Conservation (phyloP, 2,329 filamentous ascomycete species). For the Arthrobotrys sinensis region DNA sequence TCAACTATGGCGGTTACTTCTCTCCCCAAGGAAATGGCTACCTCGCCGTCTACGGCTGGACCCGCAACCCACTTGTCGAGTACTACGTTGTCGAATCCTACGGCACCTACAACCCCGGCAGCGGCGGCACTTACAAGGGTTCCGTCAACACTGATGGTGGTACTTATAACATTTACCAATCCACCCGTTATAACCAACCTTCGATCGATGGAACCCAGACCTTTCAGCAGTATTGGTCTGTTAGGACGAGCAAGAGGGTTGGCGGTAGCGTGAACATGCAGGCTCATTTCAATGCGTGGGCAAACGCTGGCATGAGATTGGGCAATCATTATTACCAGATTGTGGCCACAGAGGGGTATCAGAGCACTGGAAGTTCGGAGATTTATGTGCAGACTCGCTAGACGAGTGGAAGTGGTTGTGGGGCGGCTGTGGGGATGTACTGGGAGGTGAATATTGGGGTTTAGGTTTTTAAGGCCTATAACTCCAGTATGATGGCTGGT, state of each 20-base stretch:
- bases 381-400: conserved; percentile 60
- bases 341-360: conserved; percentile 73
- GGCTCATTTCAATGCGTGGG: conserved; percentile 73
- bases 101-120: conserved; percentile 66
- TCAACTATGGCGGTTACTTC: conserved; percentile 67
- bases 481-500: too few relatives aligned
- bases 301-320: conserved; percentile 69
- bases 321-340: conserved; percentile 72
- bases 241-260: conserved; percentile 71
- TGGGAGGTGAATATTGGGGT: not conserved
- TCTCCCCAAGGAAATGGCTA: conserved; percentile 65
- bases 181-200: conserved; percentile 68
- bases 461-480: too few relatives aligned
- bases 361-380: conserved; percentile 71
- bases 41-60: conserved; percentile 69
- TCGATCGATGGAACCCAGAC: conserved; percentile 71
- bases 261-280: conserved; percentile 71
- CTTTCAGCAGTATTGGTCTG: conserved; percentile 73
- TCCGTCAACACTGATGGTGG: conserved; percentile 67
- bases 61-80: conserved; percentile 67
- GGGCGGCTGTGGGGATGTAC: not conserved
- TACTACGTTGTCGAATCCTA: conserved; percentile 69
- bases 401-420: not conserved
- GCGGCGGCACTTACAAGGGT: conserved; percentile 66
- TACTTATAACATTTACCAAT: conserved; percentile 68